Conservation (phyloP, 2,329 filamentous ascomycete genomes). For the Alternaria metachromatica region DNA sequence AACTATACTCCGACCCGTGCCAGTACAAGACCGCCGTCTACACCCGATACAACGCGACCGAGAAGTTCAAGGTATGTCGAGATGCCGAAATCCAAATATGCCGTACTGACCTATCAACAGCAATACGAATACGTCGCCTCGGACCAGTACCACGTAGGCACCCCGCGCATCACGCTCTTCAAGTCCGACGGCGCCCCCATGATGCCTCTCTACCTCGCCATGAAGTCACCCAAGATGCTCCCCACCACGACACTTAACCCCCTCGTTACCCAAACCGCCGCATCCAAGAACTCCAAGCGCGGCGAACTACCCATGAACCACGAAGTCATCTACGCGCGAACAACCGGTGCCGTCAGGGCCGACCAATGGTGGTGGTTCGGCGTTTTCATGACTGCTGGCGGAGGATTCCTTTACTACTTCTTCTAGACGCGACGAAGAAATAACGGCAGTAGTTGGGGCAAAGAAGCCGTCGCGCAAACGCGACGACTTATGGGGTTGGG, state of each 20-base stretch:
- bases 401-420: slow-evolving; percentile 57
- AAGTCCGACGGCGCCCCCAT: slow-evolving; percentile 69
- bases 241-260: slow-evolving; percentile 72
- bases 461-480: not conserved
- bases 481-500: not conserved
- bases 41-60: slow-evolving; percentile 70
- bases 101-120: slow-evolving; percentile 32
- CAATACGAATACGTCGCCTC: slow-evolving; percentile 53
- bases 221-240: slow-evolving; percentile 70
- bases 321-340: slow-evolving; percentile 46
- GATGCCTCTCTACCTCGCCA: slow-evolving; percentile 71
- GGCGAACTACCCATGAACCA: slow-evolving; percentile 50
- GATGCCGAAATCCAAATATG: not conserved
- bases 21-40: slow-evolving; percentile 62
- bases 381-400: slow-evolving; percentile 55
- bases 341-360: slow-evolving; percentile 47
- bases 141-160: slow-evolving; percentile 65
- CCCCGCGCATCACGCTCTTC: slow-evolving; percentile 69
- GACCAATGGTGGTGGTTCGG: slow-evolving; percentile 61
- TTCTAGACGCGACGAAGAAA: slow-evolving; percentile 32
- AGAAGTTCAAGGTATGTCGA: slow-evolving; percentile 63
- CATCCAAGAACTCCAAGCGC: slow-evolving; percentile 48
- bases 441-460: not conserved
- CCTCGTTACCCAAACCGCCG: slow-evolving; percentile 42
- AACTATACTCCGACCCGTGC: slow-evolving; percentile 71